Base-by-base conservation (phyloP, 176 grass and related monocot genomes). In the Aechmea fasciata region DNA sequence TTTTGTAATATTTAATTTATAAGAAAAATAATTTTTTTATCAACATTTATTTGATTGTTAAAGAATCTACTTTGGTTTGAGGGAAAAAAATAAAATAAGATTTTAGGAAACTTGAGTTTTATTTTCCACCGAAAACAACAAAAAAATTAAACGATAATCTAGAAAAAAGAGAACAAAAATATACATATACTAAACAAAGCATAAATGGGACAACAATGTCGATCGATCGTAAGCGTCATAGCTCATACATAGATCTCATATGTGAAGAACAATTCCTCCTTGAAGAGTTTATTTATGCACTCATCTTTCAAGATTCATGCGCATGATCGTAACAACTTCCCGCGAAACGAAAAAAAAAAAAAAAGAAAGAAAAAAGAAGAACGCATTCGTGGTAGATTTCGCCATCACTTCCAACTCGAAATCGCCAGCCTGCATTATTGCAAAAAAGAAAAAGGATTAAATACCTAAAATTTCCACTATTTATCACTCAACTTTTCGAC, bases 341-440 rank as follows among this genome's bases (percentile, higher is more conserved):
- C 1, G 5, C 7, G 5, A 57, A 17, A 17, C 17, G 8, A 57
- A 17, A 3, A 11, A 17, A 17, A 57, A 3, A 57, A 57, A 55
- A 10, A 55, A n/a, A 55, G 1, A 55, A 7, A 9, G 52, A 25
- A 66, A 49, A 75, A 55, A 33, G 3, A 28, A 50, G 13, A 11
- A 15, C 57, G 29, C 25, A 1, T 26, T 26, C 25, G 1, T 26
- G 25, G 1, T 62, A n/a, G 64, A 54, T 50, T 66, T 23, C 10
- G 13, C 26, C 48, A 69, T 87, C 68, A 83, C 77, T 87, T 87
- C 1, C 79, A 73, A 50, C 24, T 68, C 52, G 67, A 88, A 61
- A 81, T 48, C 55, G 85, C 1, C 33, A 88, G 53, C 75, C 85
- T 84, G 63, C 74, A 71, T n/a, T 9, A 57, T n/a, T n/a, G 6